Evolutionary conservation across 2,329 filamentous ascomycete genomes (phyloP).

Genomic region (Hypoxylon sp.): DNA sequence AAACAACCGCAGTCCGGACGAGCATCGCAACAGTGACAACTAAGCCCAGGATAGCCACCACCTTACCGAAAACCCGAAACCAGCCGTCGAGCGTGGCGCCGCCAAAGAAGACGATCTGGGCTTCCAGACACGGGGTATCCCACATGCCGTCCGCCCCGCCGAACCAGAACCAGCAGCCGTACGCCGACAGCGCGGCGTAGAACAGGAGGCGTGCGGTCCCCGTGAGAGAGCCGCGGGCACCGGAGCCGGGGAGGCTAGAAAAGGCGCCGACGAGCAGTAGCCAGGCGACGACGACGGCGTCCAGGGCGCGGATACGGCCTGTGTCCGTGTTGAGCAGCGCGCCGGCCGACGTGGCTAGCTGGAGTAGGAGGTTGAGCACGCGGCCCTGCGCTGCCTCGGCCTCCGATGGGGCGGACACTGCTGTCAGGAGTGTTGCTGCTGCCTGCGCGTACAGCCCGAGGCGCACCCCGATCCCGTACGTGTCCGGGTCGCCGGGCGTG

Average conservation of each 20-base stretch:
- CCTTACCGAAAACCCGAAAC: slow-evolving; percentile 15
- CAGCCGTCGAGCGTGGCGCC: slow-evolving; percentile 6
- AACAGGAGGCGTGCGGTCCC: slow-evolving; percentile 10
- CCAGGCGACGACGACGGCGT: slow-evolving; percentile 13
- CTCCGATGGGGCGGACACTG: slow-evolving; percentile 11
- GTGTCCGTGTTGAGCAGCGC: slow-evolving; percentile 1
- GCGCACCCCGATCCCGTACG: slow-evolving; percentile 18
- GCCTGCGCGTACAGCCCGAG: slow-evolving; percentile 18
- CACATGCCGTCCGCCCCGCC: slow-evolving; percentile 3
- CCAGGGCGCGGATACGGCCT: slow-evolving; percentile 9
- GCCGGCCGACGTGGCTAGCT: slow-evolving; percentile 14
- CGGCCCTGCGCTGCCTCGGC: slow-evolving; percentile 12
- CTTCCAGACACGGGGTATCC: background rate
- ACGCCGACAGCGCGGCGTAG: slow-evolving; percentile 15
- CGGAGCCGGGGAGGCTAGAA: slow-evolving; percentile 1
- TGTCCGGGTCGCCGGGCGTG: slow-evolving; percentile 11
- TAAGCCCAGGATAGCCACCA: background rate
- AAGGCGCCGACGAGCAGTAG: slow-evolving; percentile 16
- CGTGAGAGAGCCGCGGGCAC: slow-evolving; percentile 1
- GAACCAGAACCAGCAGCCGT: slow-evolving; percentile 22
- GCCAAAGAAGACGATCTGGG: slow-evolving; percentile 16
- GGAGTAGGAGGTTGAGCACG: slow-evolving; percentile 9
- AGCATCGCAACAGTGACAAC: slow-evolving; percentile 2
- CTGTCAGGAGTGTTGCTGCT: slow-evolving; percentile 8
- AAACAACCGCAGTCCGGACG: background rate